Evolutionary conservation across 1,284 basidiomycete genomes (phyloP), one percentile per base, ranked within the genome.

Genomic region (Austroboletus sp.): DNA sequence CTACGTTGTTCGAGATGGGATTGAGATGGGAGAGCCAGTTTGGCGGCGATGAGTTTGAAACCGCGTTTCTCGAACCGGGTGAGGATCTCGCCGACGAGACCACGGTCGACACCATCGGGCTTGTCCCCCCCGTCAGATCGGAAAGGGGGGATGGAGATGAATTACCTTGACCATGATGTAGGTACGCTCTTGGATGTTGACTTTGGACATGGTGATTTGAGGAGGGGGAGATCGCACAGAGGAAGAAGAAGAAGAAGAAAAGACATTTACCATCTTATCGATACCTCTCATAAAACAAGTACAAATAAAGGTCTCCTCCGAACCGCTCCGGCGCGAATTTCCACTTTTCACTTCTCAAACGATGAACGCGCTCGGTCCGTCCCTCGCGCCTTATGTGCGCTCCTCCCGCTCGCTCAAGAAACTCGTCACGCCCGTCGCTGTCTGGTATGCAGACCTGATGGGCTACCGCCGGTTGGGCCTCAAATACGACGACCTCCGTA

Each of bases 81-180:
- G 68, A 93, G 87, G 80, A 95, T 93, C 72, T 92, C 85, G 67
- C 94, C 93, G 67, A 95, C 79, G 73, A 97, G 87, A 58, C 82
- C 83, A 62, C 93, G 89, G 74, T 96, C 90, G 75, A 97, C 94
- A 69, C 93, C 93, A 73, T 97, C 93, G 62, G 93, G 92, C 91
- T 95, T 63, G 36, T 29, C 46, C 45, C 41, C 48, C 21, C 48
- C 15, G 17, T 12, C 26, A 6, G 23, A 5, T n/a, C 13, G 44
- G 12, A 6, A 27, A 34, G 21, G 3, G 21, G 30, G 17, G 6
- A n/a, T 5, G 46, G 52, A 44, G 30, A n/a, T 12, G 12, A 29
- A 29, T 9, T 48, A 82, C 87, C 84, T 89, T 90, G 78, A 90
- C 75, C 87, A 89, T 89, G 72, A 90, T 90, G 70, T 88, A 90